These are phyloP conservation scores for Phycomyces nitens DNA, from an alignment of 192 early-diverging fungal species.

Conservation along the genomic window DNA sequence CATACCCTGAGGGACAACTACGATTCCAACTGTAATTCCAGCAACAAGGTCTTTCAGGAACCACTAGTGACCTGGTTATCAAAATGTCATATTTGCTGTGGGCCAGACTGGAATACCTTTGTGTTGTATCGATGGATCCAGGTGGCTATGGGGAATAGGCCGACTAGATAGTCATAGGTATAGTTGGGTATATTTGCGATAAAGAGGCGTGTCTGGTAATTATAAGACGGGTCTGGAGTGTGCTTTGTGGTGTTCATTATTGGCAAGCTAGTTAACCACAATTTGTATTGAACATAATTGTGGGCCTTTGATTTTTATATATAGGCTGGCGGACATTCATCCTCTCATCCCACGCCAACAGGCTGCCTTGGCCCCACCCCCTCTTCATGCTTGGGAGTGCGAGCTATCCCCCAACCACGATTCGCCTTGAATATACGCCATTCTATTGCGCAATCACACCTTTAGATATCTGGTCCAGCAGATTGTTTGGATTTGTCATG, in stretches of 20 bases:
- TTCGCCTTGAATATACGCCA: not conserved
- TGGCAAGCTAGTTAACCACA: too few relatives aligned
- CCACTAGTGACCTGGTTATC: slow-evolving; percentile 9
- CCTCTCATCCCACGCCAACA: not conserved
- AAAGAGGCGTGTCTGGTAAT: slow-evolving; percentile 1
- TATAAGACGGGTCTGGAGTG: not conserved
- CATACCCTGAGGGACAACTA: slow-evolving; percentile 72
- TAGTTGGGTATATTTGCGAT: slow-evolving; percentile 9
- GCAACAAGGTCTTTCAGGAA: slow-evolving; percentile 53
- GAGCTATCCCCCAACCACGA: too few relatives aligned
- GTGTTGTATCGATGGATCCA: slow-evolving; percentile 36
- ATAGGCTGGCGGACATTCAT: not conserved
- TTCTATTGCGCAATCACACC: slow-evolving; percentile 1
- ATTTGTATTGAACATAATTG: too few relatives aligned
- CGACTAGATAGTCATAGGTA: slow-evolving; percentile 10
- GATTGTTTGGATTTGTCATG: not conserved
- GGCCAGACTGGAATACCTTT: not conserved
- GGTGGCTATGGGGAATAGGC: slow-evolving; percentile 29
- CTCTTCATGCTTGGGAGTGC: too few relatives aligned
- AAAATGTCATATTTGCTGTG: not conserved
- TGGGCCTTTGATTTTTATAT: too few relatives aligned
- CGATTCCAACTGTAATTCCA: slow-evolving; percentile 71
- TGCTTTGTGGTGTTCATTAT: too few relatives aligned
- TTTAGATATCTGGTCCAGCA: not conserved
- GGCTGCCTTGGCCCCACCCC: too few relatives aligned